Base-by-base conservation (phyloP, 2,329 filamentous ascomycete genomes). In the Fusarium chuoi region DNA sequence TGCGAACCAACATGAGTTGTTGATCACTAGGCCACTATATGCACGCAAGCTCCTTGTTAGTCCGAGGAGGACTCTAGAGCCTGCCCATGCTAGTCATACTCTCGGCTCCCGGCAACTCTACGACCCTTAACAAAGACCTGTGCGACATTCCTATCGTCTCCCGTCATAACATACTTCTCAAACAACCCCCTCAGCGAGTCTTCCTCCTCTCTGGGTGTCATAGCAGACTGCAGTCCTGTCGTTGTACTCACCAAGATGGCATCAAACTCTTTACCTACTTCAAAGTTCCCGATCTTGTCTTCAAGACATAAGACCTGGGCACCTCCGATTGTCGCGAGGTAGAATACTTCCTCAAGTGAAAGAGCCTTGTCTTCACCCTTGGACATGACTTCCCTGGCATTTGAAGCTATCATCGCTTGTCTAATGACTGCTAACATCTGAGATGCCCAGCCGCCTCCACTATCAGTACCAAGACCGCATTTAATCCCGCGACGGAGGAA, bases 151-250 rank as follows among this genome's bases (percentile, higher is more conserved):
- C 66, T 44, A 20, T 69, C 66, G 24, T 69, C 66, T 11, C 65
- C 66, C 1, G 66, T 69, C 65, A 69, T 69, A 1, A 69, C 18
- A 36, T 69, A 69, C n/a, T 69, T 69, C 28, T 69, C 66, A 33
- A 69, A 69, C 10, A 69, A 13, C 0, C 44, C 48, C 11, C 57
- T 68, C 8, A 69, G 3, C 0, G 57, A 69, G 12, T 69, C 66
- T 2, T 35, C 49, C 10, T 56, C 33, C 17, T 69, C 66, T 18
- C 35, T 44, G 0, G 66, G 66, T 0, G 66, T 69, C 66, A 69
- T 69, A 30, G 49, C 65, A 0, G 66, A 69, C 1, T 56, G 57
- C 1, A 69, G 26, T 6, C 66, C 65, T 9, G 51, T 36, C 1
- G 66, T 69, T 1, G 66, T 69, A 17, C 17, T 17, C 2, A 69